These are phyloP conservation scores for Aristolochia contorta DNA, from an alignment of 164 flowering plant genomes.

Conservation along the genomic window DNA sequence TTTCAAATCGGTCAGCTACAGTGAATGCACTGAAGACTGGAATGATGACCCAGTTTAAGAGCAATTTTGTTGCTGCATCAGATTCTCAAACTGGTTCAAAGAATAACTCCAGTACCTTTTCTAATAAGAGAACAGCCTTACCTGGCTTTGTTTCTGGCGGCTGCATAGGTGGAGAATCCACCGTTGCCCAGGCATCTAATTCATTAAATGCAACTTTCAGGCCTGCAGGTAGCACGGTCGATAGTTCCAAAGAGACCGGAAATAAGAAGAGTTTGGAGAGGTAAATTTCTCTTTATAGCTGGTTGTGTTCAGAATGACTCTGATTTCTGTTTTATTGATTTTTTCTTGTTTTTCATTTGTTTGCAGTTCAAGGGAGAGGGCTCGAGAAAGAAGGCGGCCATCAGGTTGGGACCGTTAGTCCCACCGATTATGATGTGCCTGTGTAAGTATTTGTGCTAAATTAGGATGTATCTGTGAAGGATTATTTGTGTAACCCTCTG, in stretches of 20 bases:
- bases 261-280: conserved; percentile 39
- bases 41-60: conserved; percentile 80
- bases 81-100: conserved; percentile 38
- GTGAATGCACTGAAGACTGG: conserved; percentile 67
- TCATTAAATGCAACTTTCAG: conserved; percentile 24
- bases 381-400: conserved; percentile 76
- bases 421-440: background rate
- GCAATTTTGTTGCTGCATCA: conserved; percentile 85
- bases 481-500: background rate
- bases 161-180: conserved; percentile 67
- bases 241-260: conserved; percentile 27
- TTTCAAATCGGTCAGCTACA: conserved; percentile 54
- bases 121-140: conserved; percentile 43
- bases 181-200: conserved; percentile 27
- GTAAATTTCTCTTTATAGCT: conserved; percentile 17
- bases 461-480: background rate
- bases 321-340: background rate
- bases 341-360: conserved; percentile 4
- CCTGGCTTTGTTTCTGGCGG: conserved; percentile 97
- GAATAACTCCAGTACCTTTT: conserved; percentile 14
- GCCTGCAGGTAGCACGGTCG: conserved; percentile 23
- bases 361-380: conserved; percentile 63
- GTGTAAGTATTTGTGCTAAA: too few species aligned
- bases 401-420: conserved; percentile 89
- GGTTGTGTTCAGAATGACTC: background rate